These are phyloP conservation scores for Sophora flavescens DNA, from an alignment of 306 rosid genomes.

Conservation along the genomic window DNA sequence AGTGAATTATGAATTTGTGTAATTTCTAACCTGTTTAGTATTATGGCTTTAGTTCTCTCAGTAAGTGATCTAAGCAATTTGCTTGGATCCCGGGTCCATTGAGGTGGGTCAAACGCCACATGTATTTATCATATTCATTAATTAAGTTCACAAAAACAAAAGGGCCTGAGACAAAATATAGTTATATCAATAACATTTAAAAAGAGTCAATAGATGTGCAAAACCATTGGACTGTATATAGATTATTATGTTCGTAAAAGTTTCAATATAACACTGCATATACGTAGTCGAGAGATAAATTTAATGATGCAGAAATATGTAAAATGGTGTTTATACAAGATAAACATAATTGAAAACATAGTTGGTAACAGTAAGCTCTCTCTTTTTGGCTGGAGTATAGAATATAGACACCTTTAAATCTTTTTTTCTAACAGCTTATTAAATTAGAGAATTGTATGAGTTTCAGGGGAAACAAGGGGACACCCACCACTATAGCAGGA, in stretches of 20 bases:
- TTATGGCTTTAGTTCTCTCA: constrained; percentile 76
- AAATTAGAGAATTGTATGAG: no score
- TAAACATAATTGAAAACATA: no score
- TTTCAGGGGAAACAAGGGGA: no score
- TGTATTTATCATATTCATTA: constrained; percentile 58
- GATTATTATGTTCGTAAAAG: not conserved
- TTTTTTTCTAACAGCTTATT: no score
- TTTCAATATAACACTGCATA: not conserved
- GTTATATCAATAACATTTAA: constrained; percentile 20
- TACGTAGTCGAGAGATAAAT: not conserved
- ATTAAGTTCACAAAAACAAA: constrained; percentile 35
- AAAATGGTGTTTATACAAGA: no score
- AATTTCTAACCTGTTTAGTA: constrained; percentile 76
- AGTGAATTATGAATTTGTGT: constrained; percentile 11
- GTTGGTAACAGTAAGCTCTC: constrained; percentile 45
- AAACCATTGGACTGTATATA: not conserved
- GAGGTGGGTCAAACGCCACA: constrained; percentile 83
- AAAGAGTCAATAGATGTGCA: not conserved
- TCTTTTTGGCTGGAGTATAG: no score
- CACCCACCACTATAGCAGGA: no score
- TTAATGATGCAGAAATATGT: constrained; percentile 10
- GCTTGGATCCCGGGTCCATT: constrained; percentile 73
- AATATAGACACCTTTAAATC: no score
- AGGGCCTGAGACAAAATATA: not conserved
- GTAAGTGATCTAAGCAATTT: constrained; percentile 67